phyloP scores from a whole-genome alignment of 805 yeast species.

The Spathaspora arborariae region DNA sequence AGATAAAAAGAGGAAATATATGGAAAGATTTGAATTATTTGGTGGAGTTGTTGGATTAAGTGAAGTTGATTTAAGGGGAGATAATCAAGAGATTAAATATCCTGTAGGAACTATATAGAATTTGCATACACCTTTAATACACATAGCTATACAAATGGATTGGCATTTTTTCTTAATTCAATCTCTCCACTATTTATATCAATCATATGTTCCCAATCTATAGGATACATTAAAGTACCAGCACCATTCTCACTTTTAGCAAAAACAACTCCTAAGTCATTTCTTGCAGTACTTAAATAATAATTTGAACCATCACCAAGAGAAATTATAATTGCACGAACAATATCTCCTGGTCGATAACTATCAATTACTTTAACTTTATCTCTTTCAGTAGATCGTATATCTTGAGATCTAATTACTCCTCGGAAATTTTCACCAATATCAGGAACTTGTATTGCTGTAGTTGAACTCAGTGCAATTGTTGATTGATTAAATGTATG shows the following conservation, averaged over 20 bases:
- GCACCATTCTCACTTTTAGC: conserved; percentile 68
- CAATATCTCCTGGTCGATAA: conserved; percentile 89
- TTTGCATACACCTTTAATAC: too few relatives aligned
- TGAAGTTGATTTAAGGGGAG: conserved; percentile 71
- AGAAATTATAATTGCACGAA: conserved; percentile 77
- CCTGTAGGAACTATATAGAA: conserved; percentile 15
- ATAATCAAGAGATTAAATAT: conserved; percentile 23
- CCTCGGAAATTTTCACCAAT: conserved; percentile 89
- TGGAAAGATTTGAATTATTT: conserved; percentile 63
- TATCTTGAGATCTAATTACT: conserved; percentile 79
- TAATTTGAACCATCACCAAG: conserved; percentile 93
- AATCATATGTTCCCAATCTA: conserved; percentile 96
- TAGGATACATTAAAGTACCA: conserved; percentile 78
- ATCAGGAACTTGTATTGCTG: conserved; percentile 49
- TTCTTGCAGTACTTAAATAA: conserved; percentile 82
- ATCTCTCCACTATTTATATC: conserved; percentile 68
- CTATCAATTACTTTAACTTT: conserved; percentile 73
- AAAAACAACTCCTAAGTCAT: conserved; percentile 90
- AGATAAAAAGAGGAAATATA: conserved; percentile 56
- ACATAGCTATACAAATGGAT: conserved; percentile 57
- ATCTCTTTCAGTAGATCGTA: conserved; percentile 88
- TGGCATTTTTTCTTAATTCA: conserved; percentile 88
- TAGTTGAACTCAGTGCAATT: conserved; percentile 40
- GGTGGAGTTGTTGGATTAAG: conserved; percentile 73
- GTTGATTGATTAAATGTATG: conserved; percentile 21